Evolutionary conservation across 176 grass and related monocot genomes (phyloP), one percentile per base, ranked within the genome.

Genomic region (Cenchrus fungigraminus): DNA sequence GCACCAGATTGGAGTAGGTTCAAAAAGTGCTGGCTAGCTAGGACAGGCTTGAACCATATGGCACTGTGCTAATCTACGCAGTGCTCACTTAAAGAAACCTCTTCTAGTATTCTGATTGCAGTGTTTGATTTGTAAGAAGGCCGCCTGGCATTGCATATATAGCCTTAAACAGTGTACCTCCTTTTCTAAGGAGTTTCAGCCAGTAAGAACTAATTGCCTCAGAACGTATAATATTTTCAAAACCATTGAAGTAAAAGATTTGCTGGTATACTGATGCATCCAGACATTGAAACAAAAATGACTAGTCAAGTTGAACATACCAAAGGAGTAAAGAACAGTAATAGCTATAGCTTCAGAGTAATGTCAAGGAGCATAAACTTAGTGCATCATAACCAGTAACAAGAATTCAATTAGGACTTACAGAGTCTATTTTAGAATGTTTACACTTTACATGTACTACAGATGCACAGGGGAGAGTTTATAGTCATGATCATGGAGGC

Each of bases 41-140:
- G 34, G 34, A 34, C 34, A 34, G 34, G 34, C 34, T 34, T 34
- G 34, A 34, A 34, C 34, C 34, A 34, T 34, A 34, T 34, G 34
- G 34, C 34, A 34, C 34, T 34, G 34, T 34, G 34, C 34, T 67
- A 86, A 73, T 71, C 57, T 43, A n/a, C 28, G 16, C 77, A 63
- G 44, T 76, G 45, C 6, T 64, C 17, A 28, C 51, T 65, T 65
- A 43, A 82, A 90, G 49, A 66, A 82, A 63, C 34, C 34, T 34
- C 34, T 34, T 34, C 34, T 34, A 34, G 34, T 34, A 3, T 34
- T 34, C 34, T 25, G 25, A 25, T 25, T 25, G 25, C n/a, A 56
- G 77, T 6, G 15, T 54, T 19, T 31, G 0, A 44, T 72, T 65
- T 72, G 37, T 12, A 19, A 2, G 0, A 25, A 32, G 3, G 56